Percentiles rank a stretch among this genome's conserved stretches.
These are phyloP conservation scores for Papiliotrema terrestris DNA, from an alignment of 1,284 basidiomycete genomes.

Conservation along the genomic window DNA sequence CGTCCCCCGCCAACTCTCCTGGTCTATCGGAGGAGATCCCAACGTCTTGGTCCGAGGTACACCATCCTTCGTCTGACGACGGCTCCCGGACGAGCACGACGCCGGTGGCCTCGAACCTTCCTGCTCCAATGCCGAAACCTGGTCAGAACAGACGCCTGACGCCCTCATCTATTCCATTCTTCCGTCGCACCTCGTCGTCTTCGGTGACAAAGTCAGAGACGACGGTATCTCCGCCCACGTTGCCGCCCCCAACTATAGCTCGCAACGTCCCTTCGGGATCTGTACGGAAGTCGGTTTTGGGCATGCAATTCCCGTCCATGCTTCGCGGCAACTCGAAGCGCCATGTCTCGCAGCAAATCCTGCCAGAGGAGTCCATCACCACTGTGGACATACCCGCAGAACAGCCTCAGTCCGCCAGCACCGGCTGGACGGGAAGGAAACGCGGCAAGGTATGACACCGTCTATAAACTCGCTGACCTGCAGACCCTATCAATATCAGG, in stretches of 20 bases:
- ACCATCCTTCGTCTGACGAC: conserved; percentile 7
- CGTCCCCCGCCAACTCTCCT: conserved; percentile 13
- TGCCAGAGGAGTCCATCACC: conserved; percentile 6
- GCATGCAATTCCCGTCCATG: conserved; percentile 70
- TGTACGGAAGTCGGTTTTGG: conserved; percentile 46
- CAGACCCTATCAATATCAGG: conserved; percentile 81
- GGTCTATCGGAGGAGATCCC: conserved; percentile 9
- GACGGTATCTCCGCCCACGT: conserved; percentile 9
- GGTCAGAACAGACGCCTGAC: conserved; percentile 62
- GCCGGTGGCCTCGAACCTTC: conserved; percentile 14
- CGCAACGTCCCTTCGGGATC: conserved; percentile 8
- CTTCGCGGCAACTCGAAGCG: conserved; percentile 74
- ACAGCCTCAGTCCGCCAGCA: conserved; percentile 55
- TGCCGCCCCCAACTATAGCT: conserved; percentile 16
- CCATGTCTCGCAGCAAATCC: conserved; percentile 51
- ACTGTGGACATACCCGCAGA: conserved; percentile 10
- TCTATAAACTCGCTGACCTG: conserved; percentile 8
- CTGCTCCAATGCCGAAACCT: conserved; percentile 28
- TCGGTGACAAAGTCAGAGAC: conserved; percentile 59
- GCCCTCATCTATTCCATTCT: conserved; percentile 92
- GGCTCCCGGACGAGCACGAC: conserved; percentile 21
- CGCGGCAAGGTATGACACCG: conserved; percentile 74
- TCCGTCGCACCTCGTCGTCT: conserved; percentile 85
- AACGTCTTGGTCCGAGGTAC: conserved; percentile 32
- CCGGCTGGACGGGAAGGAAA: conserved; percentile 80